A percentile compares a stretch with the other conserved stretches of the same genome.
phyloP scores from a whole-genome alignment of 2,329 filamentous ascomycete species.

The Diaporthe helianthi region DNA sequence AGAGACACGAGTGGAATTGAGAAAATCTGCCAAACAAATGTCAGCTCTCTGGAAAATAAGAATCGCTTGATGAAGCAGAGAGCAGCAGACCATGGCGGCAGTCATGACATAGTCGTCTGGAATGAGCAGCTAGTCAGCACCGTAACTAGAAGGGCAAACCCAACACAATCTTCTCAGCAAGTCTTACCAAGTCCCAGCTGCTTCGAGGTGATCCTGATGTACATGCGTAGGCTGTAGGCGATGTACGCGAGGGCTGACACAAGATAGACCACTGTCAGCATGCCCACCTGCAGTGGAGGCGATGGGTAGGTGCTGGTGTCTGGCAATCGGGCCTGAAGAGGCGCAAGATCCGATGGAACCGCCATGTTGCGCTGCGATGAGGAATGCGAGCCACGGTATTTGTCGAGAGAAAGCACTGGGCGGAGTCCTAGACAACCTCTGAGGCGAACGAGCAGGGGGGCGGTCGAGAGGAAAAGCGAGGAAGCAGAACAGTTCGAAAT shows the following conservation, averaged over 20 bases:
- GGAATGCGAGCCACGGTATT: background rate
- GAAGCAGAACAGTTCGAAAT: background rate
- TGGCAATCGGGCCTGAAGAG: background rate
- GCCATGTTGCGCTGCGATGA: background rate
- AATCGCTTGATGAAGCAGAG: accelerated
- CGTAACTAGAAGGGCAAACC: accelerated
- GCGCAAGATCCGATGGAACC: background rate
- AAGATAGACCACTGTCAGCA: background rate
- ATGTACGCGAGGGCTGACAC: background rate
- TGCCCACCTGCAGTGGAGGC: background rate
- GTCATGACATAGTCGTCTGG: conserved; percentile 17
- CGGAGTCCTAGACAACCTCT: background rate
- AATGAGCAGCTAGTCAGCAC: background rate
- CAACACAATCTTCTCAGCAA: too few species aligned
- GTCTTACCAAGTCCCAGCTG: conserved; percentile 1
- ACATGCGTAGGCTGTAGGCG: conserved; percentile 7
- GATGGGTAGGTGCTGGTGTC: background rate
- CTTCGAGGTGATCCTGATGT: background rate
- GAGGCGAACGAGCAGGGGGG: too few species aligned
- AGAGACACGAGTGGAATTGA: background rate
- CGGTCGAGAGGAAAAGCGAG: background rate
- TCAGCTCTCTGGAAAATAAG: too few species aligned
- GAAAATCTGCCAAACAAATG: background rate
- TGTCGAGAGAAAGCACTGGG: background rate
- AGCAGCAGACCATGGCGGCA: background rate